Base-by-base conservation (phyloP, 2,329 filamentous ascomycete species). In the Exutisphaerella laricina region DNA sequence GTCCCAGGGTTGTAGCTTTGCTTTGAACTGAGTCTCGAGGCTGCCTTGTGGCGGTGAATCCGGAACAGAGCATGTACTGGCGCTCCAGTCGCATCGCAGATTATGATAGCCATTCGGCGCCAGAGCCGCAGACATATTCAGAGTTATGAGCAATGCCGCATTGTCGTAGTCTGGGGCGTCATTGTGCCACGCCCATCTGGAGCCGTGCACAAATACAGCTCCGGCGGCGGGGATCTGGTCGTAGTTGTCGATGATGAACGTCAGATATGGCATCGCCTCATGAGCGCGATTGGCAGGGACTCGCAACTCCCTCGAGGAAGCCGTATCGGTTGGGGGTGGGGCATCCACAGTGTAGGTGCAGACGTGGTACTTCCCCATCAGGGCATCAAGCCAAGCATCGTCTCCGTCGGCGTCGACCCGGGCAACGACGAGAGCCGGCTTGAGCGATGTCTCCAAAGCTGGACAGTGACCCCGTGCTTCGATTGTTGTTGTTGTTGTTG, bases 191-290 rank as follows among this genome's bases (percentile, higher is more conserved):
- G 73, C 66, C 17, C 64, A 62, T 26, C 77, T 70, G 45, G 79
- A 72, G 20, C 75, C 71, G 55, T 82, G 79, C 49, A 78, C 70
- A 58, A 82, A 79, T 51, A 81, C 71, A 5, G 70, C 66, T 44
- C 79, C 70, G 33, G 76, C 66, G 54, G 53, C 72, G 2, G 77
- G 72, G 5, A 81, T 69, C 8, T 65, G 52, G 50, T 79, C 68
- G 60, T 81, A 81, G 56, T 77, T 72, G 59, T 79, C 75, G 56
- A 78, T 70, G 48, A 81, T 69, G 61, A 77, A 80, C 12, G 72
- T 77, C 31, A 79, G 67, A 56, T 81, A 80, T 5, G 77, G 70
- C 63, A 79, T 74, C 23, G 75, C 76, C 62, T 82, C 79, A 53
- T 78, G 74, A 25, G 78, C 79, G 55, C 77, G 76, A 52, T 74